Conservation (phyloP, 441 rosid genomes). For the Erodium moschatum region DNA sequence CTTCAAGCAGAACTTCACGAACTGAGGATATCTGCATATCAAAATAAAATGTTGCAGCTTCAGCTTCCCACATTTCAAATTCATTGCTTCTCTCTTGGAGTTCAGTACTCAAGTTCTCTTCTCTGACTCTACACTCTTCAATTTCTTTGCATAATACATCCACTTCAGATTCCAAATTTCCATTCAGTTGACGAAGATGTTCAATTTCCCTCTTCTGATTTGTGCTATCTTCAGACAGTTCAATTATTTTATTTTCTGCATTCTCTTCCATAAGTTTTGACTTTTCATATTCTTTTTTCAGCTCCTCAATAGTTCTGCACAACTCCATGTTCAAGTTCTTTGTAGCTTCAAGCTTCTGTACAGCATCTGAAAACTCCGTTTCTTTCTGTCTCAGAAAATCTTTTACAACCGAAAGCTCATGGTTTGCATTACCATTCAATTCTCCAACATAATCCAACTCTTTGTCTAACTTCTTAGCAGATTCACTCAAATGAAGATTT, state of each 20-base stretch:
- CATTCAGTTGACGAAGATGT: conserved; percentile 43
- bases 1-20: conserved; percentile 51
- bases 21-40: conserved; percentile 49
- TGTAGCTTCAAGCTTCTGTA: conserved; percentile 49
- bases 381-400: conserved; percentile 50
- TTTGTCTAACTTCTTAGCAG: conserved; percentile 41
- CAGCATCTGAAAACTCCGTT: conserved; percentile 48
- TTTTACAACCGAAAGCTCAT: conserved; percentile 36
- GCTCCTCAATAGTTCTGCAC: conserved; percentile 44
- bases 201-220: conserved; percentile 46
- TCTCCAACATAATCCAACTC: conserved; percentile 46
- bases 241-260: conserved; percentile 39
- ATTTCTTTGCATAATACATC: conserved; percentile 39
- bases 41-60: conserved; percentile 59
- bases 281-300: conserved; percentile 45
- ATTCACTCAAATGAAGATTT: conserved; percentile 36
- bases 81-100: conserved; percentile 52
- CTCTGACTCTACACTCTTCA: conserved; percentile 38
- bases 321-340: conserved; percentile 39
- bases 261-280: conserved; percentile 30
- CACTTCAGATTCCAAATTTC: conserved; percentile 45
- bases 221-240: conserved; percentile 32
- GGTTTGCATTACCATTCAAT: conserved; percentile 46
- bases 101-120: conserved; percentile 47
- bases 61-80: conserved; percentile 56